These are phyloP conservation scores for Lavandula angustifolia DNA, from an alignment of 257 asterid genomes.

Conservation along the genomic window DNA sequence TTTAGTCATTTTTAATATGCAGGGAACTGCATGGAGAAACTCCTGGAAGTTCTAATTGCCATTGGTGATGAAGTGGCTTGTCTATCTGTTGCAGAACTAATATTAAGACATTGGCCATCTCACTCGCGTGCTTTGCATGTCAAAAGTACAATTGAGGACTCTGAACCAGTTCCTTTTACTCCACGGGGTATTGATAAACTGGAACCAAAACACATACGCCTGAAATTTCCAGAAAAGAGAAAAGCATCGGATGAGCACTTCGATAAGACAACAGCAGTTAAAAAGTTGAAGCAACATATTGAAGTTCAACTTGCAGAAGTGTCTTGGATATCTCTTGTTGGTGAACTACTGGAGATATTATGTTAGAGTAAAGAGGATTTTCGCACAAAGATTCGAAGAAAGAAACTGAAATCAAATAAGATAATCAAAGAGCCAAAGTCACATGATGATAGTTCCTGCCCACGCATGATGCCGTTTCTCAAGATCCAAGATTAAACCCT, in stretches of 20 bases:
- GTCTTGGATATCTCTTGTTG: conserved; percentile 79
- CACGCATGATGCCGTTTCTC: too few relatives aligned
- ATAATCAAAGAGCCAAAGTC: too few relatives aligned
- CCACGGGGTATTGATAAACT: conserved; percentile 94
- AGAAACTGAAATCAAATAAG: too few relatives aligned
- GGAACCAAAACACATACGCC: conserved; percentile 76
- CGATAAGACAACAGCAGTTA: conserved; percentile 41
- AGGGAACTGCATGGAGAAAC: conserved; percentile 99
- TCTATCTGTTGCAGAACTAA: conserved; percentile 79
- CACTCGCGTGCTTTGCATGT: conserved; percentile 97
- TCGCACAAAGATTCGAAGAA: too few relatives aligned
- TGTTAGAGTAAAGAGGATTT: too few relatives aligned
- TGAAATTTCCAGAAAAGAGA: conserved; percentile 83
- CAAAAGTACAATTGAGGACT: conserved; percentile 74
- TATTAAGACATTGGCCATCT: conserved; percentile 94
- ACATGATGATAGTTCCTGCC: too few relatives aligned
- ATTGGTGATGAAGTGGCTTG: conserved; percentile 98
- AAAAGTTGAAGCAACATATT: conserved; percentile 61
- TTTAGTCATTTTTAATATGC: conserved; percentile 32
- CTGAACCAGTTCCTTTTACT: conserved; percentile 72
- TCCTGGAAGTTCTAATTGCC: conserved; percentile 93
- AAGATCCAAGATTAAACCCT: too few relatives aligned
- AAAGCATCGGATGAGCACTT: conserved; percentile 56
- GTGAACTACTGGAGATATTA: conserved; percentile 59
- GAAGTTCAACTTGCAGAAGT: conserved; percentile 72